Evolutionary conservation across 257 asterid species (phyloP), one percentile per base, ranked within the genome.

Genomic region (Rehmannia glutinosa): DNA sequence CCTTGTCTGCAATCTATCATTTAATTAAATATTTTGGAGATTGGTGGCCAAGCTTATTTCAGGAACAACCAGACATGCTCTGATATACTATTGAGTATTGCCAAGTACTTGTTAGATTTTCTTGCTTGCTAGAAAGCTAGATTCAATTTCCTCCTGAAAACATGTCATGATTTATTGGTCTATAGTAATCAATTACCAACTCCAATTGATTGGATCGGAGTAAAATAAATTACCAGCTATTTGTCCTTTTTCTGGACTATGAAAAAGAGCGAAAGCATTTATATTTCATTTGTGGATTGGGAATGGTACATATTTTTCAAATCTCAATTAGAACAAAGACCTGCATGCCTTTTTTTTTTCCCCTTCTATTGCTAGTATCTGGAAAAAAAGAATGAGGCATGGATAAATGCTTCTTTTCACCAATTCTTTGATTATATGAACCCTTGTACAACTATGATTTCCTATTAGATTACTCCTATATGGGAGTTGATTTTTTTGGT

Each of bases 401-500:
- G 43, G 52, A 27, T 24, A 64, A 33, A 65, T 35, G 10, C 49
- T 33, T 50, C 38, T 23, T 23, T 65, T 23, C 41, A 6, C 30
- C 35, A 50, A 49, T 32, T 33, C 15, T 8, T 52, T 53, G 41
- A 58, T 56, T 69, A 17, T 69, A 19, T 33, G 45, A 68, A 56
- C 8, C 16, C 20, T 12, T 2, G 20, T 16, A 20, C 27, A 24
- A 38, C 12, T 23, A 51, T 10, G 10, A 41, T 17, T 17, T 62
- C 56, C 46, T 30, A 3, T 20, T 36, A 15, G 52, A 39, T 32
- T 41, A 17, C 58, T 70, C 43, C 69, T 7, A 24, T 51, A 32
- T 20, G 69, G 49, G 2, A 38, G 54, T 38, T 58, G 69, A 12
- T 47, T 47, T 54, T 24, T 21, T 41, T 69, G 33, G 35, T 68